These are phyloP conservation scores for Entophlyctis helioformis DNA, from an alignment of 192 early-diverging fungal genomes.

Conservation along the genomic window DNA sequence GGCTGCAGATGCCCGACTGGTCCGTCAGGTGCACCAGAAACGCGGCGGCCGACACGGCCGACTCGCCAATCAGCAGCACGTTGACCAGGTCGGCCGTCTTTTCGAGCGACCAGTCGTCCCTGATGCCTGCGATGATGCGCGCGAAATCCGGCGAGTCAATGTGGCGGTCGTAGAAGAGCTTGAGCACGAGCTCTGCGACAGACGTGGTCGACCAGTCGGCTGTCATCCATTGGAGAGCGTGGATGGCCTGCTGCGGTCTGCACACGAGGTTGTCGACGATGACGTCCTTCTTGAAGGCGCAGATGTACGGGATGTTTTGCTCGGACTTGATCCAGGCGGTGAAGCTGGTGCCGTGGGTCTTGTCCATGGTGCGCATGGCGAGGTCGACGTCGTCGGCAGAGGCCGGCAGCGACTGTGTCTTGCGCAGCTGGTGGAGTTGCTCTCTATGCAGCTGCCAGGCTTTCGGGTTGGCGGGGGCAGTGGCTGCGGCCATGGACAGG, in stretches of 20 bases:
- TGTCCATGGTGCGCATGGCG: slow-evolving; percentile 19
- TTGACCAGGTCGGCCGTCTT: slow-evolving; percentile 9
- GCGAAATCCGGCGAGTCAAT: slow-evolving; percentile 6
- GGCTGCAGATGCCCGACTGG: not conserved
- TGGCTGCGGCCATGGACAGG: too few species aligned
- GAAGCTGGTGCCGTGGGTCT: slow-evolving; percentile 11
- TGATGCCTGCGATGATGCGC: slow-evolving; percentile 1
- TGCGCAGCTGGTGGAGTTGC: too few species aligned
- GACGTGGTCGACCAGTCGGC: slow-evolving; percentile 5
- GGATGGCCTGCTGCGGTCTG: not conserved
- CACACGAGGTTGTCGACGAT: slow-evolving; percentile 6
- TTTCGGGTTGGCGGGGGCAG: too few species aligned
- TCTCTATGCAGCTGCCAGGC: too few species aligned
- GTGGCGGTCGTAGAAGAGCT: slow-evolving; percentile 11
- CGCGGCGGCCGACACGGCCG: not conserved
- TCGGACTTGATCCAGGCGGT: slow-evolving; percentile 13
- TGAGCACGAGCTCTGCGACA: slow-evolving; percentile 15
- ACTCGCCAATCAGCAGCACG: slow-evolving; percentile 17
- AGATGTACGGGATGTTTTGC: slow-evolving; percentile 15
- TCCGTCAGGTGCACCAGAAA: slow-evolving; percentile 12
- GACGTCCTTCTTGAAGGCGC: slow-evolving; percentile 8
- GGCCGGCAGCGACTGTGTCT: too few species aligned
- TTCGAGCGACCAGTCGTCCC: slow-evolving; percentile 1
- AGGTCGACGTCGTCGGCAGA: slow-evolving; percentile 8
- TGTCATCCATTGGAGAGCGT: slow-evolving; percentile 14